Evolutionary conservation across 768 basidiomycete species (phyloP).

Genomic region (Rhizopogon vinicolor): DNA sequence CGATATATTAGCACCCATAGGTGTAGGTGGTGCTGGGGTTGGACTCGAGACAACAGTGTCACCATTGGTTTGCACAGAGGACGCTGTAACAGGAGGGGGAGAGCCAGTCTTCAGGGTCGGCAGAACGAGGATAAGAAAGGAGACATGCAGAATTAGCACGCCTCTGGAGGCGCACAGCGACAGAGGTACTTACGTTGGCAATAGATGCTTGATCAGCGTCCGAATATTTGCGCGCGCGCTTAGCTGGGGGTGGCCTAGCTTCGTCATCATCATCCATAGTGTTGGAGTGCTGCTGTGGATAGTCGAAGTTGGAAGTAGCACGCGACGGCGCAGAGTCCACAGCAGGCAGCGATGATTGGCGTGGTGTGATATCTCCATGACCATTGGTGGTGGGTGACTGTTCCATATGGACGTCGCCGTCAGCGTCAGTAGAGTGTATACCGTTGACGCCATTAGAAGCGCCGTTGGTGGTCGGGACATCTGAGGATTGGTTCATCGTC

Average conservation of each 20-base stretch:
- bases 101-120: slow-evolving; percentile 59
- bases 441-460: slow-evolving; percentile 27
- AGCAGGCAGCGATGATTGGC: slow-evolving; percentile 36
- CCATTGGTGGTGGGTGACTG: slow-evolving; percentile 18
- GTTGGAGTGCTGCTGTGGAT: slow-evolving; percentile 22
- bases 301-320: slow-evolving; percentile 27
- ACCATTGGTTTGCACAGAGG: slow-evolving; percentile 28
- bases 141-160: slow-evolving; percentile 44
- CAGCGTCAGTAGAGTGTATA: slow-evolving; percentile 14
- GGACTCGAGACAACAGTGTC: slow-evolving; percentile 14
- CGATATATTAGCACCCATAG: slow-evolving; percentile 12
- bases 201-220: slow-evolving; percentile 73
- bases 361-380: slow-evolving; percentile 20
- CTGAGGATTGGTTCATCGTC: slow-evolving; percentile 11
- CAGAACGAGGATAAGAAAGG: slow-evolving; percentile 10
- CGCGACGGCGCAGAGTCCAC: slow-evolving; percentile 29
- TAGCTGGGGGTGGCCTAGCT: slow-evolving; percentile 72
- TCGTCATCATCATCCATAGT: slow-evolving; percentile 39
- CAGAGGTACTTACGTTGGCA: slow-evolving; percentile 57
- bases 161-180: slow-evolving; percentile 47
- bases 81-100: slow-evolving; percentile 61
- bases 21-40: slow-evolving; percentile 1
- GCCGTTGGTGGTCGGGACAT: slow-evolving; percentile 1
- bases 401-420: slow-evolving; percentile 29
- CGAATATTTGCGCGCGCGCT: slow-evolving; percentile 71